Conservation (phyloP, 2,329 filamentous ascomycete genomes). For the Kalmusia sp. region DNA sequence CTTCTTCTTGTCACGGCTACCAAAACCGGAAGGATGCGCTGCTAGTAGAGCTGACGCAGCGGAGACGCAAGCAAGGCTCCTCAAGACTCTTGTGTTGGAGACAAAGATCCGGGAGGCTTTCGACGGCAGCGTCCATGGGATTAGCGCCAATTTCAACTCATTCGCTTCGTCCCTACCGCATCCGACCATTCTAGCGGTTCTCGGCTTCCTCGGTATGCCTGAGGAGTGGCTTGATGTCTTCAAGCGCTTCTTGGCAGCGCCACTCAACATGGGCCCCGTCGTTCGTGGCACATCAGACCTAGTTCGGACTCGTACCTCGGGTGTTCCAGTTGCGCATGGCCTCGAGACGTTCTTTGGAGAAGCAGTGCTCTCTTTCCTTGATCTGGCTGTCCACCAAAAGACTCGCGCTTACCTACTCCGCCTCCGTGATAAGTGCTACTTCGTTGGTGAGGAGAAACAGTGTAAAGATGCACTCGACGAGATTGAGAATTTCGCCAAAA, state of each 20-base stretch:
- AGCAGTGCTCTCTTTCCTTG: constrained; percentile 36
- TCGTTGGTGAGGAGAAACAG: constrained; percentile 29
- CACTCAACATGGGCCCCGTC: constrained; percentile 31
- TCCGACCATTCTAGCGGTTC: constrained; percentile 62
- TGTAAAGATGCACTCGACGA: constrained; percentile 5
- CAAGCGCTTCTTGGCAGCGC: constrained; percentile 52
- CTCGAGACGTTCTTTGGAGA: constrained; percentile 35
- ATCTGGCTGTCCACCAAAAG: constrained; percentile 26
- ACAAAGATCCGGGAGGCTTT: constrained; percentile 26
- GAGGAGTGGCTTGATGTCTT: constrained; percentile 67
- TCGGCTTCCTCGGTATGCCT: constrained; percentile 67
- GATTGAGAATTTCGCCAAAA: constrained; percentile 20
- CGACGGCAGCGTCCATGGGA: constrained; percentile 18
- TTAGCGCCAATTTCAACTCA: constrained; percentile 49
- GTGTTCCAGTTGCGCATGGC: constrained; percentile 29
- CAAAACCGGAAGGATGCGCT: constrained; percentile 14
- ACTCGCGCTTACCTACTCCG: constrained; percentile 30
- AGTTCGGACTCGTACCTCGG: constrained; percentile 23
- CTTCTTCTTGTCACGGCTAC: constrained; percentile 38
- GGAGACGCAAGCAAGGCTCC: constrained; percentile 28
- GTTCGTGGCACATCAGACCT: constrained; percentile 26
- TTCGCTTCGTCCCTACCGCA: constrained; percentile 67
- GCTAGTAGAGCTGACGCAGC: constrained; percentile 10
- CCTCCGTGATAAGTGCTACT: constrained; percentile 29
- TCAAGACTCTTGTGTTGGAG: constrained; percentile 34